Evolutionary conservation across 1,139 yeast species (phyloP), one percentile per base, ranked within the genome.

Genomic region (Saccharomyces hybrid): DNA sequence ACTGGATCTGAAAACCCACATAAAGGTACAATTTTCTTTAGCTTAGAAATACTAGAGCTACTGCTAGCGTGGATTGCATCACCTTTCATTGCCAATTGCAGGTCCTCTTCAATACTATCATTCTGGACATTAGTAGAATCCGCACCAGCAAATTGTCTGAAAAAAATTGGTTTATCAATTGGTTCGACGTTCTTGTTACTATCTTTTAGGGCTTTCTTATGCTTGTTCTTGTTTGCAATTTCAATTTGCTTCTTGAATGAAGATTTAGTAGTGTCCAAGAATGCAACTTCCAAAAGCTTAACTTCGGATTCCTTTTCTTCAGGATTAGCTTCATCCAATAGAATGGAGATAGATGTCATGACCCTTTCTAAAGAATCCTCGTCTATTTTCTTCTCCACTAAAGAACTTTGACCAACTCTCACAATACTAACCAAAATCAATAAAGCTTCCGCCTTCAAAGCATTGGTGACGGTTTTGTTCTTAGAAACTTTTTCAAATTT

Each of bases 1-100:
- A 95, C 95, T 27, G 99, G 96, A 70, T 95, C 99, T 0, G 97
- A 88, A 73, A 90, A 95, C 42, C 99, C 99, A 31, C 99, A 93
- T 61, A 95, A 81, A 70, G 89, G 98, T 54, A 90, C 84, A 64
- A 95, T 88, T 71, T 88, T 89, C 70, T 84, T 86, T 67, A 95
- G 80, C 73, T 89, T 86, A 0, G 97, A 89, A 5, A 64, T 26
- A 83, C 78, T 63, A 80, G 78, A 62, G 79, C 83, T 88, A 46
- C 64, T 66, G 46, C 76, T 73, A 14, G 77, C 73, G 23, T 78
- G 77, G 6, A 79, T 76, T 50, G 78, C 76, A 32, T 77, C 73
- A 55, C 81, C 81, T 49, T 73, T 70, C 44, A 78, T 73, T 47
- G 80, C 82, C 57, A 75, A 67, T 46, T 71, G 67, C 44, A 79